A percentile compares a stretch with the other conserved stretches of the same genome.
Evolutionary conservation across 192 early-diverging fungal species (phyloP).

Genomic region (Coemansia sp.): DNA sequence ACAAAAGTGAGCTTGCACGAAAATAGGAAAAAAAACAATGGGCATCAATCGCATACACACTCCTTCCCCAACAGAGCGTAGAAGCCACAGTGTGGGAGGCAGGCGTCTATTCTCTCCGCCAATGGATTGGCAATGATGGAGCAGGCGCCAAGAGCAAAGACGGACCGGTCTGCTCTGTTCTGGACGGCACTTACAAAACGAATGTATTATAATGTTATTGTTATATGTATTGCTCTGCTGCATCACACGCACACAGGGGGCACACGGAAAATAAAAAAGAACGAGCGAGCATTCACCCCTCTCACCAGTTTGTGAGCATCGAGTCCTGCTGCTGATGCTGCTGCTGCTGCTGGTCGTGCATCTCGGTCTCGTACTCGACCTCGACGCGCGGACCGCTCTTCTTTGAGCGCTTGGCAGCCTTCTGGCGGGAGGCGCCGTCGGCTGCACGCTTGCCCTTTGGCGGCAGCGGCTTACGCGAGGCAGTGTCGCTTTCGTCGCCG

Average conservation of each 20-base stretch:
- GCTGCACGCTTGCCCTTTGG: constrained; percentile 41
- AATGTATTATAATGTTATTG: too few relatives aligned
- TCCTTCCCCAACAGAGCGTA: too few relatives aligned
- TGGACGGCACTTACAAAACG: too few relatives aligned
- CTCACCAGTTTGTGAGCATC: constrained; percentile 47
- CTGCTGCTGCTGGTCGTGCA: not conserved
- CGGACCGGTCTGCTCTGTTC: too few relatives aligned
- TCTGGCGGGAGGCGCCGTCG: constrained; percentile 21
- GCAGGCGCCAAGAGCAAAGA: too few relatives aligned
- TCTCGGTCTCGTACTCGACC: constrained; percentile 60
- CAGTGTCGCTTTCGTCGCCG: constrained; percentile 61
- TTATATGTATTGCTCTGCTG: not conserved
- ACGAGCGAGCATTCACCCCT: not conserved
- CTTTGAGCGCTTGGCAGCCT: constrained; percentile 46
- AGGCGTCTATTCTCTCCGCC: too few relatives aligned
- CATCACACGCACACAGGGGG: not conserved
- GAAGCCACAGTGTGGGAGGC: too few relatives aligned
- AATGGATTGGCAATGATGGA: too few relatives aligned
- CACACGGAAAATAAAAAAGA: not conserved
- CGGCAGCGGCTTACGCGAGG: constrained; percentile 25
- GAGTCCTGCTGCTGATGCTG: constrained; percentile 14
- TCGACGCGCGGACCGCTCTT: constrained; percentile 58
- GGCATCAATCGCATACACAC: too few relatives aligned
- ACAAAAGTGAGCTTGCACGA: too few relatives aligned
- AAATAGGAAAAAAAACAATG: too few relatives aligned